Evolutionary conservation across 108 stramenopile genomes (phyloP), one percentile per base, ranked within the genome.

Genomic region (Mediolabrus comicus): DNA sequence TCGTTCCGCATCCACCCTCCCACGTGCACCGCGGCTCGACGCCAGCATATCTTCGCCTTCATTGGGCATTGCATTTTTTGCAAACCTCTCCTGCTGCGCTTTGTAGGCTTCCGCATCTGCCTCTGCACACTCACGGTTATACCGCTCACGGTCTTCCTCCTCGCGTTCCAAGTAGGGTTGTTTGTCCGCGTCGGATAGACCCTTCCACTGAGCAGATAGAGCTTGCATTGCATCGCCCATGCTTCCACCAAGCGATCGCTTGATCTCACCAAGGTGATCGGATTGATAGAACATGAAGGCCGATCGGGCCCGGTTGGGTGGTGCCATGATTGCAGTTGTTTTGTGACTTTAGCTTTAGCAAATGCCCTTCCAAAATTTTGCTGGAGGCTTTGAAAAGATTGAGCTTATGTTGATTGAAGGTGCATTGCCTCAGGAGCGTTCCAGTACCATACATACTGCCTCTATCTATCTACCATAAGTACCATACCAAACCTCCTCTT

Each of bases 201-300:
- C 57, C 62, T 86, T 89, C 94, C 94, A 95, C 49, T 79, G 87
- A 14, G 82, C 34, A 8, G 89, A 82, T 59, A 93, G 78, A 60
- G 81, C 82, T 29, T 87, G 89, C 94, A 92, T 95, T 26, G 89
- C 87, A 32, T 87, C 91, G 11, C 94, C 91, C 90, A 95, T 92
- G 32, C 30, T 24, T 11, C 70, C 52, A 26, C 80, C 83, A 8
- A 91, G 67, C 52, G 87, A 79, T 9, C 86, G 79, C 53, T 86
- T 85, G 63, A 92, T 83, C 9, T 69, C 58, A 17, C 83, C 79
- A 1, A 92, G 78, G 31, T 88, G 72, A 28, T 90, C 88, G 12
- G 69, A 24, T 62, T 92, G 94, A 66, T 80, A 95, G 67, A 84
- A 95, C 41, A 84, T 72, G 79, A 92, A 95, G 34, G 91, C 91